Base-by-base conservation (phyloP, 306 rosid species). In the Castanea crenata region DNA sequence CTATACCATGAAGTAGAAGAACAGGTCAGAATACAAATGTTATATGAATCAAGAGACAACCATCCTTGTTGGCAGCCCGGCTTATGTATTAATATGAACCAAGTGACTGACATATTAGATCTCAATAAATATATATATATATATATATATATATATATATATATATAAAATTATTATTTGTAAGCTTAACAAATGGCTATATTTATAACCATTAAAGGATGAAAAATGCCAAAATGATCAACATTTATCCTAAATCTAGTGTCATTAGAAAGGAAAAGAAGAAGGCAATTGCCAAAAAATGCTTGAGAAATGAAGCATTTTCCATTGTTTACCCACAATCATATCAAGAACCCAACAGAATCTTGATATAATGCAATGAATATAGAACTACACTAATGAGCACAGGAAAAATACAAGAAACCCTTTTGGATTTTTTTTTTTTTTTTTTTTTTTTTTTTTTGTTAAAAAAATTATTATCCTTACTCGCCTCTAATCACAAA, bases 1-100 rank as follows among this genome's bases (percentile, higher is more conserved):
- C 98, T 92, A 86, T 79, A 85, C 78, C 84, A 90, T 61, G 82
- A 89, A 73, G 81, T 81, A 89, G 79, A 83, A 88, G 56, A 87
- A 77, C 25, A 74, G 62, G 86, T 89, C 81, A 94, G 92, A 82
- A 86, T 78, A 80, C 72, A 81, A 64, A 74, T 41, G 13, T 80
- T 80, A 62, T 82, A 25, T 1, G 41, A 80, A 74, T 64, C 68
- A 83, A 64, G 71, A 29, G 80, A 83, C 54, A 64, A 56, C 23
- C 58, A 29, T 32, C 78, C 76, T 46, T 44, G 69, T 76, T 14
- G 76, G 86, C 76, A 3, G 51, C 79, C 61, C 65, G 69, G 78
- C 73, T 74, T n/a, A 74, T 2, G 52, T 57, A 20, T 29, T 63
- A 34, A 73, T 3, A 75, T 14, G 13, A 15, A 13, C 38, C 58